Evolutionary conservation across 169 alveolate species (phyloP), one percentile per base, ranked within the genome.

Genomic region (Plasmodium coatneyi): DNA sequence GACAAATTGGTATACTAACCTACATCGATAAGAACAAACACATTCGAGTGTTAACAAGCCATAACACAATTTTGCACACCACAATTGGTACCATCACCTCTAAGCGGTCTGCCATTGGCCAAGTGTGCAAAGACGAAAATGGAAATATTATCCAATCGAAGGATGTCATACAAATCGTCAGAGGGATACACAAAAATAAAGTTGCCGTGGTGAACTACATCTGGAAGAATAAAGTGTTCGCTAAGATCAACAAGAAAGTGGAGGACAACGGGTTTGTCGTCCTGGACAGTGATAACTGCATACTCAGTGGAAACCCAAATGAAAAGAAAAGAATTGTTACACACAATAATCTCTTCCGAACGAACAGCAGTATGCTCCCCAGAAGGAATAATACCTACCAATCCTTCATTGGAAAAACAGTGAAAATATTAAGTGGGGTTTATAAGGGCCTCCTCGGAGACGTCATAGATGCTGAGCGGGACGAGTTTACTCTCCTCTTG

Each of bases 1-100:
- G 98, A 19, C 95, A 93, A 14, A 95, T 97, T n/a, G 98, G 98
- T 12, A 95, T 97, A n/a, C 89, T 97, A 70, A 95, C 96, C 3
- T 95, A 95, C 76, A 96, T 97, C 19, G 97, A 96, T 82, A 95
- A 96, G 28, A 95, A 92, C 82, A 95, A 96, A 32, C 90, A 93
- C 22, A 87, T 96, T 52, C 95, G 93, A 36, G 92, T 97, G 19
- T 82, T 97, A 84, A 90, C 96, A 28, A 95, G 92, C 70, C 82
- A 83, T 52, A 79, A 82, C 30, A 80, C 46, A n/a, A 90, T 71
- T 41, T 79, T 95, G 70, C 92, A 92, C 41, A 70, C 92, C 72
- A 82, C 95, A 19, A 82, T 95, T 16, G 92, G 96, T 28, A 81
- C 94, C n/a, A 94, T 96, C n/a, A 76, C 93, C 16, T 95, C 96